These are phyloP conservation scores for Astrocystis sublimbata DNA, from an alignment of 495 filamentous ascomycete species.

Conservation along the genomic window DNA sequence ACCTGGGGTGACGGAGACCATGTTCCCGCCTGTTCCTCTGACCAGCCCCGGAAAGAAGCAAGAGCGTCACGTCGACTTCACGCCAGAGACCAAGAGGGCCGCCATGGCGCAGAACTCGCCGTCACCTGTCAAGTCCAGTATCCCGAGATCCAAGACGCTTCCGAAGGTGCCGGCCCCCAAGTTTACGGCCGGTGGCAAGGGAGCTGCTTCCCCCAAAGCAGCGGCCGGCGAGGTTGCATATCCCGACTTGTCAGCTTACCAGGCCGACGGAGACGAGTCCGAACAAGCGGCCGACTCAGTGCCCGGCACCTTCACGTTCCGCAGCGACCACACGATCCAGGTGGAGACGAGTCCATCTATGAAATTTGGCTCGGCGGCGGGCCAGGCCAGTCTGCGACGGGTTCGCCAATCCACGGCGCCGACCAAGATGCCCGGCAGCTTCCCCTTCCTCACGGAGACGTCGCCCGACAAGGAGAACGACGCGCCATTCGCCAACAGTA, in stretches of 20 bases:
- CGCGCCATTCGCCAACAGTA: conserved; percentile 33
- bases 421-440: conserved; percentile 51
- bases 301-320: conserved; percentile 61
- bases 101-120: conserved; percentile 42
- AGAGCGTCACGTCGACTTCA: conserved; percentile 49
- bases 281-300: conserved; percentile 32
- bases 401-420: conserved; percentile 55
- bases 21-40: conserved; percentile 45
- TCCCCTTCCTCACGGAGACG: conserved; percentile 32
- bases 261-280: conserved; percentile 32
- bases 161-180: conserved; percentile 24
- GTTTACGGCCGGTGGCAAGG: conserved; percentile 21
- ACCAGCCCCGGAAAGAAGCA: conserved; percentile 50
- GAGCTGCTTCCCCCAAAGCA: not conserved
- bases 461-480: conserved; percentile 52
- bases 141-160: conserved; percentile 42
- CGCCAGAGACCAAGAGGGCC: conserved; percentile 43
- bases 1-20: conserved; percentile 37
- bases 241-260: conserved; percentile 46
- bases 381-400: conserved; percentile 57
- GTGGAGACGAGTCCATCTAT: conserved; percentile 46
- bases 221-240: conserved; percentile 39
- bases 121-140: conserved; percentile 50
- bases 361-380: conserved; percentile 51
- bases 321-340: conserved; percentile 57